Percentiles rank a stretch among this genome's conserved stretches.
Evolutionary conservation across 768 basidiomycete genomes (phyloP).

Genomic region (Tephrocybe sp.): DNA sequence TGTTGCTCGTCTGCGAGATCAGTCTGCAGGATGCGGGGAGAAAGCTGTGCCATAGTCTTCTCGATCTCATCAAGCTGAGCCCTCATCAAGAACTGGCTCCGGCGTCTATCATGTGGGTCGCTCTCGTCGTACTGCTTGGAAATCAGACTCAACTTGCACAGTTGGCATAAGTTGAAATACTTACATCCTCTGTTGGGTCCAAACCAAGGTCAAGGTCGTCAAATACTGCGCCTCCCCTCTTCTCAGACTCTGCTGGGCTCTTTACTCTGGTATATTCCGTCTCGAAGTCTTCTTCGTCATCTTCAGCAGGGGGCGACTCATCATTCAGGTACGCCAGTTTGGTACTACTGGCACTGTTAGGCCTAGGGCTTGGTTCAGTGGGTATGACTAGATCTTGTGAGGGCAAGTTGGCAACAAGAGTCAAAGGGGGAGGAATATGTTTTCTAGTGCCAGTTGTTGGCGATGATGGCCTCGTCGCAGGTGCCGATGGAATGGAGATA

Average conservation of each 20-base stretch:
- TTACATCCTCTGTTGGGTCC: conserved; percentile 45
- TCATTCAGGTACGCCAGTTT: conserved; percentile 51
- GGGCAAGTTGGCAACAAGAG: conserved; percentile 41
- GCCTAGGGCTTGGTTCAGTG: conserved; percentile 34
- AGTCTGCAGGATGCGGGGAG: conserved; percentile 50
- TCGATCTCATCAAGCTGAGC: conserved; percentile 82
- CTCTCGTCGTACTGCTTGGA: conserved; percentile 58
- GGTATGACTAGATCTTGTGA: conserved; percentile 32
- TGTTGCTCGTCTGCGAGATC: conserved; percentile 39
- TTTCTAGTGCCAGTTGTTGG: conserved; percentile 29
- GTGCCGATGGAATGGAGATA: conserved; percentile 39
- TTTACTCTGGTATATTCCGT: conserved; percentile 31
- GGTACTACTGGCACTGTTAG: conserved; percentile 32
- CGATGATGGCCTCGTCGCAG: conserved; percentile 36
- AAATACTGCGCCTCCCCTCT: conserved; percentile 49
- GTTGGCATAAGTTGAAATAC: conserved; percentile 15
- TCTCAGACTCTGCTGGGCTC: conserved; percentile 40
- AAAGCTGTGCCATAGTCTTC: conserved; percentile 67
- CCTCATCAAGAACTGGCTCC: conserved; percentile 74
- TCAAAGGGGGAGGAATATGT: conserved; percentile 59
- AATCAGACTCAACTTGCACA: conserved; percentile 18
- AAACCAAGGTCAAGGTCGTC: conserved; percentile 54
- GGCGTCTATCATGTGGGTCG: conserved; percentile 73
- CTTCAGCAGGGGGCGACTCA: conserved; percentile 18
- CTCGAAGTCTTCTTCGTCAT: conserved; percentile 45